Evolutionary conservation across 129 eudicot genomes (phyloP).

Genomic region (Chrysanthemum lavandulifolium): DNA sequence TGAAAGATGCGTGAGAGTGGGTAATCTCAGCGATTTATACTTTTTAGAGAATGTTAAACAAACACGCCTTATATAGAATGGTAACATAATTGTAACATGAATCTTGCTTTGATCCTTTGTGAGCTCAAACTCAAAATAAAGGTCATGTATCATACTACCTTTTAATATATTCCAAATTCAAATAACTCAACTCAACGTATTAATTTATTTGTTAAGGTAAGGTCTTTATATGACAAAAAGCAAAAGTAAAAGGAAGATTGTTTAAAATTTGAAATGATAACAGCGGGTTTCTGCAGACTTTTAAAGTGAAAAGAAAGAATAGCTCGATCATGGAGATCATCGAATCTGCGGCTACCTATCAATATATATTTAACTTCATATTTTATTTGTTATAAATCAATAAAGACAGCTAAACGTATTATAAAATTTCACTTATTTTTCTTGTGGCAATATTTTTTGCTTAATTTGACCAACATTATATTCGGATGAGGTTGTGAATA

Average conservation of each 20-base stretch:
- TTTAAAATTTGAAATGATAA: conserved; percentile 35
- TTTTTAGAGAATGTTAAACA: too few species aligned
- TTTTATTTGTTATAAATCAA: too few species aligned
- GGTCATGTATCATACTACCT: conserved; percentile 4
- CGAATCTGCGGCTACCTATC: conserved; percentile 13
- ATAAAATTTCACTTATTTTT: too few species aligned
- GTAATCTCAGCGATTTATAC: too few species aligned
- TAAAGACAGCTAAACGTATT: too few species aligned
- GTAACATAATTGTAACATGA: neutral
- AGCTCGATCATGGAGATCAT: neutral
- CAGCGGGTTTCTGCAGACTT: conserved; percentile 32
- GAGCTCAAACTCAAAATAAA: conserved; percentile 20
- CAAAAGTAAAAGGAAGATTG: conserved; percentile 36
- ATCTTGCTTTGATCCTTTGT: conserved; percentile 11
- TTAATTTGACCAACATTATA: too few species aligned
- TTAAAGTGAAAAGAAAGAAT: neutral
- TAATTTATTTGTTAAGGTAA: neutral
- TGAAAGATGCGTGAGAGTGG: too few species aligned
- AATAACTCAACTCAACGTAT: conserved; percentile 2
- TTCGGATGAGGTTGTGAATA: too few species aligned
- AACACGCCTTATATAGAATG: too few species aligned
- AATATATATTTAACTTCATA: neutral
- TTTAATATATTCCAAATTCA: conserved; percentile 20
- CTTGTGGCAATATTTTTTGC: too few species aligned
- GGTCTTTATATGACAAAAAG: conserved; percentile 36